Evolutionary conservation across 2,329 filamentous ascomycete species (phyloP).

Genomic region (Apiospora saccharicola): DNA sequence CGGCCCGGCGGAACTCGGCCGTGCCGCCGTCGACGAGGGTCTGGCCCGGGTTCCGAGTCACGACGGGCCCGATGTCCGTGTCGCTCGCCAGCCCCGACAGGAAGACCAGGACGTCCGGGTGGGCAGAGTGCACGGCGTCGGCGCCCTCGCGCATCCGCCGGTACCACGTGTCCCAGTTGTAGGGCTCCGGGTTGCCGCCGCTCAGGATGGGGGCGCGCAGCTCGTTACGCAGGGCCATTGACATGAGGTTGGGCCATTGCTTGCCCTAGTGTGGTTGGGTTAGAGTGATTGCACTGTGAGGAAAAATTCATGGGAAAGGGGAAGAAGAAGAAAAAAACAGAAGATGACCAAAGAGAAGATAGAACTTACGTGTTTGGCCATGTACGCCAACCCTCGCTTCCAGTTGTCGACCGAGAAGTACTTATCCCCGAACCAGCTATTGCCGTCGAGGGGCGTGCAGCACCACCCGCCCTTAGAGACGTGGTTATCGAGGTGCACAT

Average conservation of each 20-base stretch:
- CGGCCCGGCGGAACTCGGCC: conserved; percentile 55
- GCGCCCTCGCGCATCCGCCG: conserved; percentile 56
- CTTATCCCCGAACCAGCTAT: conserved; percentile 67
- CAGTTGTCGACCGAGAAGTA: conserved; percentile 67
- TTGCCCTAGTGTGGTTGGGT: conserved; percentile 44
- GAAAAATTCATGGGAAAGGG: neutral
- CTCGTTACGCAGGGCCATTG: conserved; percentile 62
- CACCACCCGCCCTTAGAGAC: conserved; percentile 66
- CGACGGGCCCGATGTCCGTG: conserved; percentile 58
- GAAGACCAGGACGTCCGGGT: conserved; percentile 61
- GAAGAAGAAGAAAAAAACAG: no score
- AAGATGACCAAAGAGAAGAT: neutral
- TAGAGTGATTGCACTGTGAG: neutral
- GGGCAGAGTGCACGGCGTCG: conserved; percentile 57
- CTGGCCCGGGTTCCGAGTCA: conserved; percentile 36
- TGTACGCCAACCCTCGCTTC: conserved; percentile 65
- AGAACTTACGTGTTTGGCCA: conserved; percentile 57
- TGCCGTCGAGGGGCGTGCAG: conserved; percentile 60
- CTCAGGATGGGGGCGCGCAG: conserved; percentile 51
- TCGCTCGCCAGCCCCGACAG: conserved; percentile 65
- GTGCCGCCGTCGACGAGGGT: neutral
- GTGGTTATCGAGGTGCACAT: conserved; percentile 68
- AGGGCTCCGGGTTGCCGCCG: conserved; percentile 43
- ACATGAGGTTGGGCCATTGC: conserved; percentile 55
- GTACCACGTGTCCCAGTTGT: conserved; percentile 66